Base-by-base conservation (phyloP, 2,329 filamentous ascomycete genomes). In the Verticillium klebahnii region DNA sequence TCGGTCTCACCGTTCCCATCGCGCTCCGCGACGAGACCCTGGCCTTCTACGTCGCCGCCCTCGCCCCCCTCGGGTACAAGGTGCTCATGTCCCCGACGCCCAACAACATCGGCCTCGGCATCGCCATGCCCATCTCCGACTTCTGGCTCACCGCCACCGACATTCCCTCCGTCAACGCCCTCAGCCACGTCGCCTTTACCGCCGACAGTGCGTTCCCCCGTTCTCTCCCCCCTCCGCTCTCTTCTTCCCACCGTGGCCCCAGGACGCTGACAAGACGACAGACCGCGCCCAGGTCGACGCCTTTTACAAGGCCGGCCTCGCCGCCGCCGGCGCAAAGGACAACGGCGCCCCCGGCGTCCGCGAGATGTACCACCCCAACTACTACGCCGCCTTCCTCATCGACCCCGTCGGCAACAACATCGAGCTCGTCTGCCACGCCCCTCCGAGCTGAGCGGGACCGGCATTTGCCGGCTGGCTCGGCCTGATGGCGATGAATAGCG, bases 341-440 rank as follows among this genome's bases (percentile, higher is more conserved):
- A 84, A 84, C 65, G 82, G 82, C 3, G 69, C 74, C 17, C 82
- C 82, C 0, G 82, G 82, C 0, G 36, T 74, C 14, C 70, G 80
- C 52, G 62, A 74, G 4, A 69, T 80, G 15, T 84, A 82, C 66
- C 73, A 74, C 55, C 67, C 75, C 15, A 72, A 73, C 6, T 85
- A 84, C 68, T 85, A 83, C 59, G 82, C 69, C 1, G 80, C 81
- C 0, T 85, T 80, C 70, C 73, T 84, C 6, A 68, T 76, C 50
- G 82, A 84, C 66, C 80, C 81, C 1, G 70, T 74, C 3, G 82
- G 82, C 0, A 84, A 84, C 66, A 85, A 85, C 65, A 76, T 84
- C 55, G 82, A 85, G 70, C 75, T 75, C 59, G 73, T 81, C 12
- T 74, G 71, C 55, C 64, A 65, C 58, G 60, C 40, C 52, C 63